Base-by-base conservation (phyloP, 208 protist genomes). In the Wallacemonas rigidus region DNA sequence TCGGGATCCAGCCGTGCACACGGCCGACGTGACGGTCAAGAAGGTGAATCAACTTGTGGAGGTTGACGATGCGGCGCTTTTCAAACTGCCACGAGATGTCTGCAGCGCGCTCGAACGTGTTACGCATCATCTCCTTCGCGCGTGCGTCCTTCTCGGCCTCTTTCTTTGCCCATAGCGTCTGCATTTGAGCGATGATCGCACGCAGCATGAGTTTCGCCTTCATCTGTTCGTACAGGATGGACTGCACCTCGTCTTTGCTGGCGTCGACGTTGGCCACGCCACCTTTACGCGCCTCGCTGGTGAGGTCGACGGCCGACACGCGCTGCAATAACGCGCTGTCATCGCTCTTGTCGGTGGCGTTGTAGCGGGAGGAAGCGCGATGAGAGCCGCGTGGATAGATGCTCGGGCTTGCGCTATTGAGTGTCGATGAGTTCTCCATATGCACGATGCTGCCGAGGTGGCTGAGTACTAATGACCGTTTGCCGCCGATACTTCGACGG, bases 121-220 rank as follows among this genome's bases (percentile, higher is more conserved):
- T 69, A 3, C 79, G 74, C 36, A 90, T 72, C 45, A 74, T 75
- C 17, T 82, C 67, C n/a, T 80, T 75, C n/a, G 81, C 68, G 6
- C 79, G 76, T 35, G 81, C 75, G 44, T 83, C 74, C 15, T 58
- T 75, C 60, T 88, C 75, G 9, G 83, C 61, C 69, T 87, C 62
- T 56, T 91, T 85, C 15, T 67, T 63, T 26, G 72, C 56, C 89
- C 91, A 96, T 76, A 96, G 75, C 4, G 75, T 53, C 51, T 84
- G 78, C 89, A 94, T 94, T 53, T 94, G 81, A 2, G 70, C 74
- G 17, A 96, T 75, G 60, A 96, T 80, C 41, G 82, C 76, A 15
- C 80, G 76, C n/a, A 96, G 69, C 41, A 96, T 60, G 41, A 87
- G 78, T 67, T 94, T 91, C 39, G 89, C 83, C 54, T 92, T 86